These are phyloP conservation scores for Canna indica DNA, from an alignment of 176 grass and related monocot species.

Conservation along the genomic window DNA sequence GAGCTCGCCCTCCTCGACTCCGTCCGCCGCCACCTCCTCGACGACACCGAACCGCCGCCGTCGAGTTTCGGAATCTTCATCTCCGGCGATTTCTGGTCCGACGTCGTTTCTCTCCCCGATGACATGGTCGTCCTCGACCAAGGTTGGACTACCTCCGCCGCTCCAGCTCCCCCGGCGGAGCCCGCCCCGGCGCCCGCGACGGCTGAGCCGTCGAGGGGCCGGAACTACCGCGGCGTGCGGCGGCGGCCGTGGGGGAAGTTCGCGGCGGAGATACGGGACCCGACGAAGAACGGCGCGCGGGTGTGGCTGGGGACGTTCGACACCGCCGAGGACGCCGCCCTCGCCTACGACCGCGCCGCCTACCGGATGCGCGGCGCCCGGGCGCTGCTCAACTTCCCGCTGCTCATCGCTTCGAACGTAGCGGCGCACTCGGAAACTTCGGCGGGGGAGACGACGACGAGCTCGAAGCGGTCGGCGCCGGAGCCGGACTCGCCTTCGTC, in stretches of 20 bases:
- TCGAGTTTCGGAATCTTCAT: constrained; percentile 37
- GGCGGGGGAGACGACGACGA: not conserved
- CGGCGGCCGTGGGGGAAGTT: constrained; percentile 97
- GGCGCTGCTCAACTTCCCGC: constrained; percentile 95
- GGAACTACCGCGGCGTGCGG: constrained; percentile 76
- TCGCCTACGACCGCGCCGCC: constrained; percentile 83
- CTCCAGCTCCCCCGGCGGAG: not conserved
- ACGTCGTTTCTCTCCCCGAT: constrained; percentile 80
- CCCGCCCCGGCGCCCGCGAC: not conserved
- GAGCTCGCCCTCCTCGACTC: constrained; percentile 30
- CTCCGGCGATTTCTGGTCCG: constrained; percentile 64
- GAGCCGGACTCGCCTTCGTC: constrained; percentile 18
- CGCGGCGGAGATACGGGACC: constrained; percentile 95
- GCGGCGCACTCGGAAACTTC: no score
- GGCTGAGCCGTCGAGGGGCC: constrained; percentile 27
- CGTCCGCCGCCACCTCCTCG: constrained; percentile 54
- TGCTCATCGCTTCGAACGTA: constrained; percentile 54
- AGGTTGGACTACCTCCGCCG: constrained; percentile 40
- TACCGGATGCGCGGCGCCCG: constrained; percentile 96
- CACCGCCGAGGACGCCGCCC: constrained; percentile 75
- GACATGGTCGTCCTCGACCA: constrained; percentile 79
- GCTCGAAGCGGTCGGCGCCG: constrained; percentile 40
- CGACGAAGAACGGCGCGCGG: constrained; percentile 84
- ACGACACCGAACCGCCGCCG: constrained; percentile 17
- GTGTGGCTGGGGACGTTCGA: constrained; percentile 95